These are phyloP conservation scores for Allium sativum DNA, from an alignment of 106 monocot genomes.

Conservation along the genomic window DNA sequence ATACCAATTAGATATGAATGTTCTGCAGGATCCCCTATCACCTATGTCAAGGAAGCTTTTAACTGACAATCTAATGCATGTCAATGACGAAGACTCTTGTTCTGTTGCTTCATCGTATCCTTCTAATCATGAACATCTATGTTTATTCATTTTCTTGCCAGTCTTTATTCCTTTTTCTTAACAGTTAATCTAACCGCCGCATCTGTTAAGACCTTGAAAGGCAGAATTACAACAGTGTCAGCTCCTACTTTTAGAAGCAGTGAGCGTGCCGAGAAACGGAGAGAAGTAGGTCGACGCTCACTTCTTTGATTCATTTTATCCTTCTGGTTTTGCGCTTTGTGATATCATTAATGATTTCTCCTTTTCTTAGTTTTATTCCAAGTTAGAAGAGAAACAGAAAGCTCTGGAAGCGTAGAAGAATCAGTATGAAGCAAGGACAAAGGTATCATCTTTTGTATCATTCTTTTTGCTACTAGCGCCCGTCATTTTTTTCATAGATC, in stretches of 20 bases:
- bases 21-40: slow-evolving; percentile 21
- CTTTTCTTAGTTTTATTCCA: slow-evolving; percentile 41
- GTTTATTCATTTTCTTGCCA: neutral
- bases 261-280: slow-evolving; percentile 80
- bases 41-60: slow-evolving; percentile 33
- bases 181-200: slow-evolving; percentile 25
- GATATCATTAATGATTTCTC: neutral
- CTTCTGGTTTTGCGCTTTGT: no score
- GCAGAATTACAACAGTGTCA: slow-evolving; percentile 35
- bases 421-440: slow-evolving; percentile 41
- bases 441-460: slow-evolving; percentile 24
- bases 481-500: neutral
- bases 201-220: slow-evolving; percentile 34
- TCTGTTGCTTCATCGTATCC: slow-evolving; percentile 87
- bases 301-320: no score
- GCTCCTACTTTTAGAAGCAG: slow-evolving; percentile 70
- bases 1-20: neutral
- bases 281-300: slow-evolving; percentile 31
- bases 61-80: slow-evolving; percentile 29
- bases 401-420: slow-evolving; percentile 58
- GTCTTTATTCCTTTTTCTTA: slow-evolving; percentile 7
- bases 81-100: slow-evolving; percentile 51
- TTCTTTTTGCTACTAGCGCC: neutral
- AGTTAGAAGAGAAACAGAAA: slow-evolving; percentile 65
- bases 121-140: slow-evolving; percentile 3